Evolutionary conservation across 2,329 filamentous ascomycete genomes (phyloP), one percentile per base, ranked within the genome.

Genomic region (Stemphylium beticola): DNA sequence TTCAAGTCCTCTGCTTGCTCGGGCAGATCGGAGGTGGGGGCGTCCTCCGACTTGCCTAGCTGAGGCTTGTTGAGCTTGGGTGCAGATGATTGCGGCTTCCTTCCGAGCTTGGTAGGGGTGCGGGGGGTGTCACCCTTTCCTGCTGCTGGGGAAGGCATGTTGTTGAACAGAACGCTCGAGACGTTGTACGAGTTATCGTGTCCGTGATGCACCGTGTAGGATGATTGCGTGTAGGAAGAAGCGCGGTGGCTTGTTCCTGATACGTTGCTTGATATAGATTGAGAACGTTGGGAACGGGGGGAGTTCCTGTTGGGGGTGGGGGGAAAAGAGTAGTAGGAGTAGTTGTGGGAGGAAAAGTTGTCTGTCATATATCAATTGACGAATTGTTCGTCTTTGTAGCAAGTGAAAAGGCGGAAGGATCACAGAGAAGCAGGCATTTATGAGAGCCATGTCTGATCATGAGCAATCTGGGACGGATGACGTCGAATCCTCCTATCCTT

Each of bases 311-410:
- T 80, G 49, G 79, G 79, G 42, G 79, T 81, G 49, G 77, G 78
- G 66, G 79, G 79, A 56, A 82, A 82, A 57, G 79, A 81, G 69
- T 81, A 82, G 71, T 81, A 82, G 49, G 77, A 76, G 77, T 82
- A 82, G 64, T 74, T 75, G 65, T 75, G 74, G 58, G 73, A 74
- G 47, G 77, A 77, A 64, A 77, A 77, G 63, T 79, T 77, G 68
- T 76, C 76, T 68, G 77, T 78, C 79, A 82, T 82, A 74, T 78
- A 79, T 75, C 68, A 65, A 62, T 71, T 69, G 70, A 73, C 71
- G 70, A 70, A 62, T 60, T 57, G 62, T 53, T 70, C 69, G 68
- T 69, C 67, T 72, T 69, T 66, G 65, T 66, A 72, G 57, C 53
- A 58, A 22, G 7, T n/a, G 10, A 52, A 51, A 60, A 58, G 18